Evolutionary conservation across 257 asterid species (phyloP).

Genomic region (Verbena officinalis): DNA sequence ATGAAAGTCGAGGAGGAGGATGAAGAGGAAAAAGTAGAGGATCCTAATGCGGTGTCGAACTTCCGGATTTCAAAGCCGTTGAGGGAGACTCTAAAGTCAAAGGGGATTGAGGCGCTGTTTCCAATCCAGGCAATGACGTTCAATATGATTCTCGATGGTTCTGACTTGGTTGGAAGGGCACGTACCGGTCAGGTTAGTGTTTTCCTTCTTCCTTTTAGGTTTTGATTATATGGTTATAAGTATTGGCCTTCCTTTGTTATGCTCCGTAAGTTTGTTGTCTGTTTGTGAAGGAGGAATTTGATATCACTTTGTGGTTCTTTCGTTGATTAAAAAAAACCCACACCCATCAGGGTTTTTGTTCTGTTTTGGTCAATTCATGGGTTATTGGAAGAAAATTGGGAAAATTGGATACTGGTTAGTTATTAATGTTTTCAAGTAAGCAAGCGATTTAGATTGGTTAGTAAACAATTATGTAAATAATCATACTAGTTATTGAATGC

Average conservation of each 20-base stretch:
- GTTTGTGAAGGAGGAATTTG: neutral
- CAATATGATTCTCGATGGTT: constrained; percentile 64
- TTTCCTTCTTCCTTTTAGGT: neutral
- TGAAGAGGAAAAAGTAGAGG: constrained; percentile 44
- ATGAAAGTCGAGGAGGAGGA: constrained; percentile 37
- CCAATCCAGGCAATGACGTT: constrained; percentile 94
- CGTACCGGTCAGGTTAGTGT: constrained; percentile 85
- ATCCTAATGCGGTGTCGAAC: constrained; percentile 63
- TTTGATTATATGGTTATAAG: neutral
- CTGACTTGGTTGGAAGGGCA: constrained; percentile 92
- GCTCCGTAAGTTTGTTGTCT: neutral
- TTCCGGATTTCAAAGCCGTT: constrained; percentile 72
- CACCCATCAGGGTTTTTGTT: neutral
- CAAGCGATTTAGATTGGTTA: no score
- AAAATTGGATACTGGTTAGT: no score
- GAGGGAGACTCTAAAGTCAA: constrained; percentile 54
- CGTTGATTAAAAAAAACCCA: no score
- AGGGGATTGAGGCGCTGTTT: constrained; percentile 69
- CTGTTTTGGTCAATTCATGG: constrained; percentile 1
- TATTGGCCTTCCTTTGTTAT: neutral
- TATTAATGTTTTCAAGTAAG: no score
- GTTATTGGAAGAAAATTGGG: no score
- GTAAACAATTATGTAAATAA: no score
- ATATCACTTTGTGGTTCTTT: neutral
- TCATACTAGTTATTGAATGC: no score